Evolutionary conservation across 108 stramenopile genomes (phyloP), one percentile per base, ranked within the genome.

Genomic region (Fragilaria radians): DNA sequence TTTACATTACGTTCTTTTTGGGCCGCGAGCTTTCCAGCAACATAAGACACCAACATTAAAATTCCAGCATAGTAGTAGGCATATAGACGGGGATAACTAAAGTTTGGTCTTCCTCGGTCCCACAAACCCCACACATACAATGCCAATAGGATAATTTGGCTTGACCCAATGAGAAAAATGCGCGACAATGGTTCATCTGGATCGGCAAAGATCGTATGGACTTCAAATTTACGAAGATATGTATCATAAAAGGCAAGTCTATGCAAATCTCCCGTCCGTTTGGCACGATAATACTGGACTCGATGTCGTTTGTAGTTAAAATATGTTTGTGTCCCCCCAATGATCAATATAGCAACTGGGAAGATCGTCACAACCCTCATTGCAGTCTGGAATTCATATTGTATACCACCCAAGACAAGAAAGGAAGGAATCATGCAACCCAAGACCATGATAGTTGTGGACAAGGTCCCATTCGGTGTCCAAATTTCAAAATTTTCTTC

Each of bases 331-430:
- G 27, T 23, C 18, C 18, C 26, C 18, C 24, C 3, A 4, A 52
- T 23, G 4, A 26, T 52, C 18, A 52, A 26, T 2, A 22, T 18
- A 18, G 25, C 26, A 25, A 26, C 26, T 7, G 26, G 22, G 27
- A 22, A 22, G 24, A 52, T 52, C 4, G 26, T 26, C 22, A 52
- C 1, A 23, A 22, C 52, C 1, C 1, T 27, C 5, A 52, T 22
- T 3, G 52, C 27, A 3, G 11, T 26, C 18, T 52, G 18, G 26
- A 52, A 52, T 26, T 52, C 3, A 52, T 52, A 1, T 52, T 52
- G 52, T 18, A 52, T 25, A 18, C 52, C 52, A 52, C 52, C 52
- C 22, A 52, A 52, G 3, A 52, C 26, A 2, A 52, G 17, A 18
- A 52, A 52, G 26, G 22, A 26, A 1, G 52, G 52, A 26, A 52